phyloP scores from a whole-genome alignment of 169 alveolate genomes.

The Plasmodium fragile region DNA sequence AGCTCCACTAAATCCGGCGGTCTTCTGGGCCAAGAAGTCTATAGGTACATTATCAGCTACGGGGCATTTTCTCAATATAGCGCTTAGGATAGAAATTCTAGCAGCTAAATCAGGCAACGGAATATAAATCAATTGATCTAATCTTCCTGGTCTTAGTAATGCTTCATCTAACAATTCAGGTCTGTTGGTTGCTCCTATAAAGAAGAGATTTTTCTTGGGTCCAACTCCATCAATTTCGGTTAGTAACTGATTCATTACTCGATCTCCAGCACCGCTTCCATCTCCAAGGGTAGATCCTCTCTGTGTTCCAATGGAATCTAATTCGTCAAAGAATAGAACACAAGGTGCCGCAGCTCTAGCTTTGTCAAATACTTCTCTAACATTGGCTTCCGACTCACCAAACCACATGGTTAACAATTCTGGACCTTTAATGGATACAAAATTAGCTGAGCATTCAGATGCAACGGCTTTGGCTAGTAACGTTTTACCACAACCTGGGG shows the following conservation, averaged over 20 bases:
- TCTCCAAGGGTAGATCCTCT: constrained; percentile 96
- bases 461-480: constrained; percentile 99
- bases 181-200: constrained; percentile 99
- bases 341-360: constrained; percentile 99
- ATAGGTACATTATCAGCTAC: constrained; percentile 97
- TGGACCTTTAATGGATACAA: constrained; percentile 98
- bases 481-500: constrained; percentile 99
- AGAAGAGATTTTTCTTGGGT: constrained; percentile 98
- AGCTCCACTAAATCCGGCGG: constrained; percentile 99
- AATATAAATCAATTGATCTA: constrained; percentile 99
- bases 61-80: constrained; percentile 97
- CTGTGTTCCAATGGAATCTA: constrained; percentile 99
- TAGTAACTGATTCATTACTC: constrained; percentile 99
- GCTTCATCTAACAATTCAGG: constrained; percentile 99
- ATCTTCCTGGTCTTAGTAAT: constrained; percentile 99
- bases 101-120: constrained; percentile 99
- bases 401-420: constrained; percentile 99
- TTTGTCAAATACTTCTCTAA: constrained; percentile 99
- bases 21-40: constrained; percentile 97
- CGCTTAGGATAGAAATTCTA: constrained; percentile 95
- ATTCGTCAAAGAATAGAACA: constrained; percentile 99
- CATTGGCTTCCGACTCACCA: constrained; percentile 99
- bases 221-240: constrained; percentile 99
- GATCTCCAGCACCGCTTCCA: constrained; percentile 99
- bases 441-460: constrained; percentile 99